These are phyloP conservation scores for Metarhizium guizhouense DNA, from an alignment of 2,329 filamentous ascomycete genomes.

Conservation along the genomic window DNA sequence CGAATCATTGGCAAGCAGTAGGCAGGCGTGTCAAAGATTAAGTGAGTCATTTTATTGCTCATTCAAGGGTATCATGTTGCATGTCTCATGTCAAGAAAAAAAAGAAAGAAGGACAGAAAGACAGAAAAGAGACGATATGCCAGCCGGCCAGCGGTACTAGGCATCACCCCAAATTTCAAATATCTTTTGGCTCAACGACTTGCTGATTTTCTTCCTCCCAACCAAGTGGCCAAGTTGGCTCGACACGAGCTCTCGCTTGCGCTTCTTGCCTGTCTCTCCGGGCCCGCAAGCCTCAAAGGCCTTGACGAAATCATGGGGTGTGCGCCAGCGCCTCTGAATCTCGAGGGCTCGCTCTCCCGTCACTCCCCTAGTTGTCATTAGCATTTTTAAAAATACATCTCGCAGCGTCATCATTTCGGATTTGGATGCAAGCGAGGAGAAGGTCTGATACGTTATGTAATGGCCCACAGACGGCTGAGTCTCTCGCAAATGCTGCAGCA, in stretches of 20 bases:
- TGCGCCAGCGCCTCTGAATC: slow-evolving; percentile 71
- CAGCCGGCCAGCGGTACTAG: slow-evolving; percentile 14
- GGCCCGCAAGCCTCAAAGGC: slow-evolving; percentile 51
- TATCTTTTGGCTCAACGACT: slow-evolving; percentile 57
- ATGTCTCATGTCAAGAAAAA: slow-evolving; percentile 3
- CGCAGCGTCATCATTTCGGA: slow-evolving; percentile 64
- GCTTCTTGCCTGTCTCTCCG: slow-evolving; percentile 41
- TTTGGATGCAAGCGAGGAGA: slow-evolving; percentile 65
- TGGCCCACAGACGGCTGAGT: slow-evolving; percentile 41
- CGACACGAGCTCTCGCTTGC: slow-evolving; percentile 51
- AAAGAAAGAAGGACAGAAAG: not conserved
- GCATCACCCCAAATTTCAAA: slow-evolving; percentile 61
- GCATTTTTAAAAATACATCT: slow-evolving; percentile 74
- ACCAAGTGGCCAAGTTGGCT: slow-evolving; percentile 48
- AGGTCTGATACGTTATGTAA: slow-evolving; percentile 61
- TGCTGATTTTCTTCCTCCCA: slow-evolving; percentile 60
- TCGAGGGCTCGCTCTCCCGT: slow-evolving; percentile 72
- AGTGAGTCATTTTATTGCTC: not conserved
- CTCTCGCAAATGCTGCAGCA: slow-evolving; percentile 50
- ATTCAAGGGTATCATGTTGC: slow-evolving; percentile 13
- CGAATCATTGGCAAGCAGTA: slow-evolving; percentile 49
- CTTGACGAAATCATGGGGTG: slow-evolving; percentile 61
- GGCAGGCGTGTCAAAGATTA: not conserved
- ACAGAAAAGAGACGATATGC: too few relatives aligned
- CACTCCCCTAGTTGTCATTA: slow-evolving; percentile 70